Evolutionary conservation across 148 eudicot species (phyloP).

Genomic region (Spergularia bocconei): DNA sequence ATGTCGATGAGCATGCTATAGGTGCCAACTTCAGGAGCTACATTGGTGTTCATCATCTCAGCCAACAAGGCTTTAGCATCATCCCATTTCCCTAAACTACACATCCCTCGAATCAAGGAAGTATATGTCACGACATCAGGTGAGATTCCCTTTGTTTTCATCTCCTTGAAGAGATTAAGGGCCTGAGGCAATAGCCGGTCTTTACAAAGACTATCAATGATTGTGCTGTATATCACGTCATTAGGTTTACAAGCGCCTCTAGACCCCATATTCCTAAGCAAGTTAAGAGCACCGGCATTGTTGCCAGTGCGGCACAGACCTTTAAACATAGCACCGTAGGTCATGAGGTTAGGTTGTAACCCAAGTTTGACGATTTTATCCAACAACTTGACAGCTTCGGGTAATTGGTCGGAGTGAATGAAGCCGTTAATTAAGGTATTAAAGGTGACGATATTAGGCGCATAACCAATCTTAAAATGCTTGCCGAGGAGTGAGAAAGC

Average conservation of each 20-base stretch:
- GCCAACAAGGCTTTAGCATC: neutral
- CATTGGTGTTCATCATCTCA: neutral
- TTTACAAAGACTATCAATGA: constrained; percentile 22
- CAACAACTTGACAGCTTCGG: too few species aligned
- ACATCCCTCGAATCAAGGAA: neutral
- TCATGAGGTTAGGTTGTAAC: too few species aligned
- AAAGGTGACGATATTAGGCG: too few species aligned
- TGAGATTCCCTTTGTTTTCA: neutral
- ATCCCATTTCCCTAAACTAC: neutral
- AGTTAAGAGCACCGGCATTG: constrained; percentile 18
- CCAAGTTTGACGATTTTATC: too few species aligned
- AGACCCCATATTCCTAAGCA: constrained; percentile 11
- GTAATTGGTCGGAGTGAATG: too few species aligned
- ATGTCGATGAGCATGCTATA: neutral
- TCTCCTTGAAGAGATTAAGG: neutral
- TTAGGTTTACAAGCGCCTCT: constrained; percentile 1
- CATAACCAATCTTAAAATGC: too few species aligned
- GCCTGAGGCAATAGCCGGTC: neutral
- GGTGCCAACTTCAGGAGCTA: neutral
- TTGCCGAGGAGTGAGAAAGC: too few species aligned
- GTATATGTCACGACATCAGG: constrained; percentile 6
- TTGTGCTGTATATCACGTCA: constrained; percentile 9
- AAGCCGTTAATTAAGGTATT: too few species aligned
- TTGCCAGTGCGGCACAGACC: constrained; percentile 13
- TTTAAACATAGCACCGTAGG: neutral